Base-by-base conservation (phyloP, 2,329 filamentous ascomycete genomes). In the Fusarium sp. region DNA sequence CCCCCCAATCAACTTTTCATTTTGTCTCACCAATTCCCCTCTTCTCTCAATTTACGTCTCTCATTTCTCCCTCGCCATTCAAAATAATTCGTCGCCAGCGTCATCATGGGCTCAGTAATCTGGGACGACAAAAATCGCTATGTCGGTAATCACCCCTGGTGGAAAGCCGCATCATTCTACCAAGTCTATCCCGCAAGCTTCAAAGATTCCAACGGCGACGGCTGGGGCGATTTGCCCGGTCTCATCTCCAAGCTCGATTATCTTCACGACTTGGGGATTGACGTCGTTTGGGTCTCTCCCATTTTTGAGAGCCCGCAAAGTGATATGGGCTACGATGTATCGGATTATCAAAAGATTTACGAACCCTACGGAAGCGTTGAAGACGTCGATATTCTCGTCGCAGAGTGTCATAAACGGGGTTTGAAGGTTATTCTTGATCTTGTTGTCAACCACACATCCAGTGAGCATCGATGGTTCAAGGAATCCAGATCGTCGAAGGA, bases 321-420 rank as follows among this genome's bases (percentile, higher is more conserved):
- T 18, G 90, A 93, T 65, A 91, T 92, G 89, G 91, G 90, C 29
- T 92, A 92, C 74, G 91, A 92, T 70, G 87, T 92, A n/a, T 86
- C 86, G 0, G 86, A 93, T 75, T 93, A 93, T 69, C 85, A 89
- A 68, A 84, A 83, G 41, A 90, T 94, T 30, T 86, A 92, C 65
- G 83, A 86, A 1, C 85, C 86, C 2, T 94, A 92, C 67, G 91
- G 92, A 8, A 90, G 87, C 2, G 81, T 93, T 15, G 82, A 84
- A 45, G 90, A 94, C 75, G 87, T 93, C 27, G 89, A 93, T 52
- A 78, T 80, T 0, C 77, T 94, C 30, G 87, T 92, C n/a, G 66
- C 82, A 22, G 86, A 86, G 13, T 86, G 87, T 40, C 89, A 92
- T 64, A 70, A 81, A 7, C 81, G 88, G 4, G 86, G 84, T 1